Evolutionary conservation across 2,329 filamentous ascomycete species (phyloP).

Genomic region (Colletotrichum sp.): DNA sequence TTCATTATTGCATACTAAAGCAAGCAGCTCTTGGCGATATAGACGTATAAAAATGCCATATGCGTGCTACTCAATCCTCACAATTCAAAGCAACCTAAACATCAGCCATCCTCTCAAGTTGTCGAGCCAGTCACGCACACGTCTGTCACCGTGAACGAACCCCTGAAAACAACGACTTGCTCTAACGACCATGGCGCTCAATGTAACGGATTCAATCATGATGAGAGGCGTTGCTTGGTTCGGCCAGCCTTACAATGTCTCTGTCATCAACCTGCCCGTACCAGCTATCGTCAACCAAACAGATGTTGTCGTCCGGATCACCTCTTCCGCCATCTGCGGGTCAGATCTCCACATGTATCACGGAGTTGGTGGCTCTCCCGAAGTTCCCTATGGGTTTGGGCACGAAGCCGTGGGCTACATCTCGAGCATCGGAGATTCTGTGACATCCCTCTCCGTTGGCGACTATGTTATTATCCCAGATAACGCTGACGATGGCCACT

Average conservation of each 20-base stretch:
- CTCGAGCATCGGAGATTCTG: constrained; percentile 35
- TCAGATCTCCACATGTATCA: constrained; percentile 37
- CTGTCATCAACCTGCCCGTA: constrained; percentile 11
- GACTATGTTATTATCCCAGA: constrained; percentile 42
- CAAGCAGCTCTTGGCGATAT: neutral
- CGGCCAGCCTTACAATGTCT: neutral
- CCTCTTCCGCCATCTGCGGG: constrained; percentile 37
- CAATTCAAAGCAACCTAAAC: neutral
- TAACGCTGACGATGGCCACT: constrained; percentile 21
- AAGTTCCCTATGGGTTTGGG: constrained; percentile 30
- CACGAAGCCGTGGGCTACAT: constrained; percentile 47
- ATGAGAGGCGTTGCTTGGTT: neutral
- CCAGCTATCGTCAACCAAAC: constrained; percentile 18
- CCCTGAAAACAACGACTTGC: neutral
- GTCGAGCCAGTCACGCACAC: neutral
- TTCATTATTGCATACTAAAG: neutral
- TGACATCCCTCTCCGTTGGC: constrained; percentile 36
- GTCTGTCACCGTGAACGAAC: neutral
- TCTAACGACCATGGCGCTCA: neutral
- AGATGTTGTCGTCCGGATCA: constrained; percentile 40
- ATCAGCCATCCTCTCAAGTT: neutral
- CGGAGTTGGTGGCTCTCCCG: constrained; percentile 20
- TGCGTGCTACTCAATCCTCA: neutral
- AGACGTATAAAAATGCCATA: neutral
- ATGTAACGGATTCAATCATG: neutral